Percentiles rank a stretch among this genome's conserved stretches.
These are phyloP conservation scores for Globisporangium nunn DNA, from an alignment of 352 stramenopile genomes.

Conservation along the genomic window DNA sequence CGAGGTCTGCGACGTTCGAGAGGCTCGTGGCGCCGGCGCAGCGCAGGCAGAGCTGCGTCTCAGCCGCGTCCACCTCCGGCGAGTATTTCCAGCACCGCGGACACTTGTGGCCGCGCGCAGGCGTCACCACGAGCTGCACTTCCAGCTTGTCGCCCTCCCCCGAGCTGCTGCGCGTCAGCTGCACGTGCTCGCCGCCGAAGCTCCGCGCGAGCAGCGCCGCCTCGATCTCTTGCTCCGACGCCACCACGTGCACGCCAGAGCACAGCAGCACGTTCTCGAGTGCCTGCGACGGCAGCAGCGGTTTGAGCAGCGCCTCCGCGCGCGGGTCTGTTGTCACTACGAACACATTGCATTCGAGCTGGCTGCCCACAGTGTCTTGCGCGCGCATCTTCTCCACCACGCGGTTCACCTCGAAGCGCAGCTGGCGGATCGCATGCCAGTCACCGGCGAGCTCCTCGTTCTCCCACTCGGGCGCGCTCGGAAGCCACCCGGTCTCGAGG, in stretches of 20 bases:
- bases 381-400: constrained; percentile 68
- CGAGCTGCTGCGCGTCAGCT: constrained; percentile 17
- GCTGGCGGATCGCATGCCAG: constrained; percentile 85
- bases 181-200: constrained; percentile 21
- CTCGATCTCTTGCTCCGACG: constrained; percentile 26
- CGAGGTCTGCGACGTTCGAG: constrained; percentile 37
- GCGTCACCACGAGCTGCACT: constrained; percentile 48
- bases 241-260: constrained; percentile 44
- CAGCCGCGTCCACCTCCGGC: constrained; percentile 38
- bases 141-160: constrained; percentile 34
- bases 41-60: constrained; percentile 48
- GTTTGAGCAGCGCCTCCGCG: constrained; percentile 46
- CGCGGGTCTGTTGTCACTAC: constrained; percentile 25
- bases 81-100: constrained; percentile 86
- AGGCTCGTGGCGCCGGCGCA: constrained; percentile 45
- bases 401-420: constrained; percentile 83
- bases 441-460: constrained; percentile 50
- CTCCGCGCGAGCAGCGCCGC: constrained; percentile 14
- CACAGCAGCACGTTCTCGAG: constrained; percentile 73
- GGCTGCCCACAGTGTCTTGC: constrained; percentile 44
- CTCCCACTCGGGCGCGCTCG: constrained; percentile 39
- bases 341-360: constrained; percentile 71
- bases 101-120: constrained; percentile 76
- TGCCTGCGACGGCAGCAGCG: constrained; percentile 54
- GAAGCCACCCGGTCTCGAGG: constrained; percentile 53